Evolutionary conservation across 768 basidiomycete genomes (phyloP).

Genomic region (Suillus decipiens): DNA sequence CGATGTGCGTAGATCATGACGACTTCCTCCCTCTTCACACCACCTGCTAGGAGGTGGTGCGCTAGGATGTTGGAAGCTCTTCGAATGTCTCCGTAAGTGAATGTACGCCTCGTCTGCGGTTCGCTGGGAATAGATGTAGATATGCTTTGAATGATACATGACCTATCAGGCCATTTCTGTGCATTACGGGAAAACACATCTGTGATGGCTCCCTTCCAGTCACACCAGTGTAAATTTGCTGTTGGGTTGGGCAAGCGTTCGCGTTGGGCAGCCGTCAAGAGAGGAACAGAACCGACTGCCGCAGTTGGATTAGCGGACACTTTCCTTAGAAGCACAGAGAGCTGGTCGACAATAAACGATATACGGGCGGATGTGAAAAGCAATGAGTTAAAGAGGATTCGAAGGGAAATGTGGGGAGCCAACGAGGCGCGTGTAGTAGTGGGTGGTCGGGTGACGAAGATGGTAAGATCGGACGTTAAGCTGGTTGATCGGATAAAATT

Average conservation of each 20-base stretch:
- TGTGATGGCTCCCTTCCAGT: constrained; percentile 95
- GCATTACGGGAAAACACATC: constrained; percentile 94
- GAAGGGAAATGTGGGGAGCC: constrained; percentile 74
- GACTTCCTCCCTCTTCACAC: constrained; percentile 90
- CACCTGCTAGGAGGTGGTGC: constrained; percentile 83
- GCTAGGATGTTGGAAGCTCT: constrained; percentile 87
- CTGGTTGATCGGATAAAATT: constrained; percentile 79
- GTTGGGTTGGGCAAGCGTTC: constrained; percentile 78
- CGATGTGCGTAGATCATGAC: constrained; percentile 98
- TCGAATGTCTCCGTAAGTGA: constrained; percentile 80
- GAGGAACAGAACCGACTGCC: constrained; percentile 75
- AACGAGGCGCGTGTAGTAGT: constrained; percentile 68
- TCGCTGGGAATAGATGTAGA: constrained; percentile 39
- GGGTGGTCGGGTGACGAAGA: constrained; percentile 80
- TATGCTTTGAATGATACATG: constrained; percentile 85
- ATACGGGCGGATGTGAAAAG: constrained; percentile 85
- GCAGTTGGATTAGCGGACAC: constrained; percentile 67
- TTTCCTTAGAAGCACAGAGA: constrained; percentile 74
- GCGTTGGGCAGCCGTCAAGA: constrained; percentile 74
- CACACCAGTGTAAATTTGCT: constrained; percentile 94
- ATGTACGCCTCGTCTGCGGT: constrained; percentile 57
- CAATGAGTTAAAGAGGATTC: constrained; percentile 92
- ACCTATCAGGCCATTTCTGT: constrained; percentile 69
- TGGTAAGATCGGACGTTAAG: constrained; percentile 88
- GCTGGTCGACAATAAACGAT: constrained; percentile 78